These are phyloP conservation scores for Backusella australiensis DNA, from an alignment of 192 early-diverging fungal genomes.

Conservation along the genomic window DNA sequence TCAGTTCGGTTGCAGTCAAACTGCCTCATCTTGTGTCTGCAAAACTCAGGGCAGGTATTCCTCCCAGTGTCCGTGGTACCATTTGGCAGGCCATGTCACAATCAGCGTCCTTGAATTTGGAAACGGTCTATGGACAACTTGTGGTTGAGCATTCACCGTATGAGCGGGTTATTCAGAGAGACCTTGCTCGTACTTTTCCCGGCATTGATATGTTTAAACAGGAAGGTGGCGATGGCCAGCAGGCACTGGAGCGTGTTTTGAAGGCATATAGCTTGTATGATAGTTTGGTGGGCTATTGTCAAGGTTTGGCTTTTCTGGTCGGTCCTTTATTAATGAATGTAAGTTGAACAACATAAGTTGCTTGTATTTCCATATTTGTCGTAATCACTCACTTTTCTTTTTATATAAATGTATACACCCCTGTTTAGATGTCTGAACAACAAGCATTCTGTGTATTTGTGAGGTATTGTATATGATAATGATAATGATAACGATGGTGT, in stretches of 20 bases:
- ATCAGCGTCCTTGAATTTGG: slow-evolving; percentile 73
- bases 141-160: slow-evolving; percentile 70
- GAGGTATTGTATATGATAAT: slow-evolving; percentile 34
- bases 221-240: slow-evolving; percentile 81
- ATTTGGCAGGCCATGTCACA: slow-evolving; percentile 90
- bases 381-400: background rate
- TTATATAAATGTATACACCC: background rate
- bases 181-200: slow-evolving; percentile 93
- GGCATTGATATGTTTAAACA: slow-evolving; percentile 81
- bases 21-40: slow-evolving; percentile 62
- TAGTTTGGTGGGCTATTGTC: slow-evolving; percentile 94
- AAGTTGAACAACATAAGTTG: slow-evolving; percentile 18
- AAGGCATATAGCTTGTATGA: slow-evolving; percentile 96
- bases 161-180: slow-evolving; percentile 92
- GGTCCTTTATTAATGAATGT: slow-evolving; percentile 91
- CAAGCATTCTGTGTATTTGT: slow-evolving; percentile 94
- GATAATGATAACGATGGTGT: background rate
- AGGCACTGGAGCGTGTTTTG: slow-evolving; percentile 81
- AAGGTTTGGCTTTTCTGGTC: slow-evolving; percentile 94
- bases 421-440: slow-evolving; percentile 81
- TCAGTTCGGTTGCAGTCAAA: slow-evolving; percentile 58
- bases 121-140: slow-evolving; percentile 80
- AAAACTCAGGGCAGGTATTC: slow-evolving; percentile 74
- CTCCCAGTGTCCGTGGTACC: slow-evolving; percentile 74
- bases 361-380: background rate